These are phyloP conservation scores for Nannochloropsis gaditana DNA, from an alignment of 108 stramenopile species.

Conservation along the genomic window DNA sequence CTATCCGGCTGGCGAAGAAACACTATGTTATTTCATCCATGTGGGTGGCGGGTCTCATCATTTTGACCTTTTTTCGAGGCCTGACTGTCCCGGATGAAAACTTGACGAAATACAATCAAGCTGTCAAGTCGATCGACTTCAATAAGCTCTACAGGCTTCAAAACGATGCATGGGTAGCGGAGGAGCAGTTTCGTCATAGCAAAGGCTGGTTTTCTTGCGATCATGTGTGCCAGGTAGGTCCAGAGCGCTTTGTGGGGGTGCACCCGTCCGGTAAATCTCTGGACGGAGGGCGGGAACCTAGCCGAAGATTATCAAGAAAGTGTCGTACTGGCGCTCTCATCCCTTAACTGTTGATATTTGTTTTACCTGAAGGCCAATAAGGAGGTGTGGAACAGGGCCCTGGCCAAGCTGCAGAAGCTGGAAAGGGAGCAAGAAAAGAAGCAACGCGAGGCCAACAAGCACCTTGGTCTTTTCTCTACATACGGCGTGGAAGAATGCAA, in stretches of 20 bases:
- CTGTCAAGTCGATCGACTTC: not conserved
- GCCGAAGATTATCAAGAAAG: too few relatives aligned
- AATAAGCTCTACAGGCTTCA: not conserved
- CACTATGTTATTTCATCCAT: not conserved
- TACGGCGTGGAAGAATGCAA: slow-evolving; percentile 3
- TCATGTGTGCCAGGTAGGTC: not conserved
- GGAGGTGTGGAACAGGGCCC: not conserved
- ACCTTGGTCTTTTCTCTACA: slow-evolving; percentile 17
- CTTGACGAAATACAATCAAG: not conserved
- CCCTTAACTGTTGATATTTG: too few relatives aligned
- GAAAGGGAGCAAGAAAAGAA: slow-evolving; percentile 20
- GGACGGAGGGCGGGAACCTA: too few relatives aligned
- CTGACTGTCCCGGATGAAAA: not conserved
- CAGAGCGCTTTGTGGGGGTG: too few relatives aligned
- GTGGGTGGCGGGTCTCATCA: slow-evolving; percentile 17
- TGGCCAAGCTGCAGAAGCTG: not conserved
- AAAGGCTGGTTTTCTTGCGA: slow-evolving; percentile 17
- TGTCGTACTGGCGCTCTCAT: too few relatives aligned
- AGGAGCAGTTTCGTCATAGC: not conserved
- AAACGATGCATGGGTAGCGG: not conserved
- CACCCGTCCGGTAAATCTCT: too few relatives aligned
- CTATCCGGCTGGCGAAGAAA: not conserved
- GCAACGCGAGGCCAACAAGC: not conserved
- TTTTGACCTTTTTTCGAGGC: slow-evolving; percentile 14
- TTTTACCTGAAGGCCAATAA: not conserved